Evolutionary conservation across 495 filamentous ascomycete genomes (phyloP).

Genomic region (Aspergillus conjunctus): DNA sequence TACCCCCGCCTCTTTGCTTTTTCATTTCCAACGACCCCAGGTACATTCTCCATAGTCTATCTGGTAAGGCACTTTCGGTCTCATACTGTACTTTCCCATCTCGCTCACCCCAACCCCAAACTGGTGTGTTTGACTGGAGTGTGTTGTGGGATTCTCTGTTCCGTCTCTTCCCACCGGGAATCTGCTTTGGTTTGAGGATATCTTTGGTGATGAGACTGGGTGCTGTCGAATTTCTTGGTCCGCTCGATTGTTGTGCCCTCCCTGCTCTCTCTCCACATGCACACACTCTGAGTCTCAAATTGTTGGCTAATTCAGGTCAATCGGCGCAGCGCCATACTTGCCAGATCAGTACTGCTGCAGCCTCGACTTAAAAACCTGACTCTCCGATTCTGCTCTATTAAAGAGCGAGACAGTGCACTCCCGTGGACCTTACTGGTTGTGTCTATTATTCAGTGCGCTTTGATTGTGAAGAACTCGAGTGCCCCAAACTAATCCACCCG

Average conservation of each 20-base stretch:
- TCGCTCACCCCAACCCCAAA: background rate
- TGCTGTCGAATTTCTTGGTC: background rate
- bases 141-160: background rate
- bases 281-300: slow-evolving; percentile 15
- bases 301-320: slow-evolving; percentile 19
- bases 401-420: background rate
- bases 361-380: slow-evolving; percentile 1
- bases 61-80: slow-evolving; percentile 21
- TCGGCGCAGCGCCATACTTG: slow-evolving; percentile 17
- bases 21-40: slow-evolving; percentile 6
- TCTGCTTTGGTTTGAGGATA: background rate
- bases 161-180: background rate
- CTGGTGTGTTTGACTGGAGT: slow-evolving; percentile 12
- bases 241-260: background rate
- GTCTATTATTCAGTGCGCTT: background rate
- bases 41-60: slow-evolving; percentile 6
- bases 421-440: background rate
- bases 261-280: slow-evolving; percentile 5
- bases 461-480: slow-evolving; percentile 6
- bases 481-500: slow-evolving; percentile 9
- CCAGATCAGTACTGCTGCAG: slow-evolving; percentile 21
- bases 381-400: background rate
- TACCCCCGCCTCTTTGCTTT: slow-evolving; percentile 10
- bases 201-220: background rate
- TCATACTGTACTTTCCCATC: background rate